phyloP scores from a whole-genome alignment of 2,329 filamentous ascomycete genomes.

The Chrysoporthe austroafricana region DNA sequence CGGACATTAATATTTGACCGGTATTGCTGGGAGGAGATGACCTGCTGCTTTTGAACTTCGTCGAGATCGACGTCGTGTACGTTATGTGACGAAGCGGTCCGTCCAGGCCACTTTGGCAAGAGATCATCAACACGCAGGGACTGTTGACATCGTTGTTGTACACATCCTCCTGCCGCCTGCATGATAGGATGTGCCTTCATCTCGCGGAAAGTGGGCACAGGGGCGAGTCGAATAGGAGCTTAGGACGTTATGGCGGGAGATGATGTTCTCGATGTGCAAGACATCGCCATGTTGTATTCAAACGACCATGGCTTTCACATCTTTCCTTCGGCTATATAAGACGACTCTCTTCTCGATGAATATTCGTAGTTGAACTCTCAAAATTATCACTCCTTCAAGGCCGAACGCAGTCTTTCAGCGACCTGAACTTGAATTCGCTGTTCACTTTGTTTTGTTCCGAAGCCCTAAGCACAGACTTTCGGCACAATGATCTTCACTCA shows the following conservation, averaged over 20 bases:
- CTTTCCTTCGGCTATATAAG: conserved; percentile 2
- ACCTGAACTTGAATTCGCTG: neutral
- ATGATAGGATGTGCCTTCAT: conserved; percentile 3
- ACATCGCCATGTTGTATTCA: neutral
- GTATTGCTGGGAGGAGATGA: neutral
- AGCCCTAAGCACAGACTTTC: neutral
- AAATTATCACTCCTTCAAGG: neutral
- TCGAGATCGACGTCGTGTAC: neutral
- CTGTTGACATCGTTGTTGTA: neutral
- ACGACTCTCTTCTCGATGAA: neutral
- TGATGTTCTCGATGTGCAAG: neutral
- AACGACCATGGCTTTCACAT: neutral
- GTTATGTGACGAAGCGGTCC: neutral
- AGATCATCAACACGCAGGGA: neutral
- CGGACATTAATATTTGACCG: neutral
- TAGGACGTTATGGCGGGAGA: neutral
- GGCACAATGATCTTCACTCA: conserved; percentile 21
- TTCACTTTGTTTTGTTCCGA: neutral
- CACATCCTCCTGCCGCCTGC: neutral
- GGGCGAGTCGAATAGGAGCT: neutral
- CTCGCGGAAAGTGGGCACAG: neutral
- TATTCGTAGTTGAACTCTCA: neutral
- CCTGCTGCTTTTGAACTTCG: conserved; percentile 11
- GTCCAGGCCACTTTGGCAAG: neutral
- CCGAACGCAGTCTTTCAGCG: conserved; percentile 1